Conservation (phyloP, 768 basidiomycete genomes). For the Amylocystis lapponica region DNA sequence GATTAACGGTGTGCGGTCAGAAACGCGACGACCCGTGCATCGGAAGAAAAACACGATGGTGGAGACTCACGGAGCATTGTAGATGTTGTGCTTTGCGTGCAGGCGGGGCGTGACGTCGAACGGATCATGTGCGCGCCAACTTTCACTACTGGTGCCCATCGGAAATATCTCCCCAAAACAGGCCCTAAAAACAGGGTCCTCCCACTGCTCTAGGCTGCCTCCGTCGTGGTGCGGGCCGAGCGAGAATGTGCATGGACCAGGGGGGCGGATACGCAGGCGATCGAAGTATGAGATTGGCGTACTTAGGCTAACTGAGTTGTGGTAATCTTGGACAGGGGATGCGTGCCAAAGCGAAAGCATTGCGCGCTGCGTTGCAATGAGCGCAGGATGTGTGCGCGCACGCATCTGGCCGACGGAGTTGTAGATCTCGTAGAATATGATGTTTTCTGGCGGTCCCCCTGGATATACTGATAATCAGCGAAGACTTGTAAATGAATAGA, state of each 20-base stretch:
- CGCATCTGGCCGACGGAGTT: slow-evolving; percentile 55
- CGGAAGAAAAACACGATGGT: not conserved
- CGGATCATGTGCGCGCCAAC: slow-evolving; percentile 58
- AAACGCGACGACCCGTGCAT: slow-evolving; percentile 6
- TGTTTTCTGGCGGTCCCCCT: slow-evolving; percentile 65
- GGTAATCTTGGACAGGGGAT: slow-evolving; percentile 32
- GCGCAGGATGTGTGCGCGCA: slow-evolving; percentile 61
- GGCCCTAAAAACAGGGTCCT: slow-evolving; percentile 48
- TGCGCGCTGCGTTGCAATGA: slow-evolving; percentile 51
- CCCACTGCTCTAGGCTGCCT: slow-evolving; percentile 74
- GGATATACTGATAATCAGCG: not conserved
- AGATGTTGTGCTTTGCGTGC: slow-evolving; percentile 56
- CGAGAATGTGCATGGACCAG: slow-evolving; percentile 63
- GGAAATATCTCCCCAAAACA: slow-evolving; percentile 57
- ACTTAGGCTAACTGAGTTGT: slow-evolving; percentile 43
- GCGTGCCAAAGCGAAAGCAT: slow-evolving; percentile 58
- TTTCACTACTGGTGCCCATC: no score
- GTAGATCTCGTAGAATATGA: slow-evolving; percentile 73
- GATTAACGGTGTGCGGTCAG: not conserved
- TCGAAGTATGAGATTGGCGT: slow-evolving; percentile 75
- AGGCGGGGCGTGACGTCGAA: slow-evolving; percentile 56
- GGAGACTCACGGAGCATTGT: slow-evolving; percentile 47
- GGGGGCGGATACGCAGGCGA: slow-evolving; percentile 64
- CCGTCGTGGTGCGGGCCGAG: slow-evolving; percentile 62
- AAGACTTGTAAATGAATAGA: not conserved